phyloP scores from a whole-genome alignment of 352 stramenopile genomes.

The Pythium utonaiense region DNA sequence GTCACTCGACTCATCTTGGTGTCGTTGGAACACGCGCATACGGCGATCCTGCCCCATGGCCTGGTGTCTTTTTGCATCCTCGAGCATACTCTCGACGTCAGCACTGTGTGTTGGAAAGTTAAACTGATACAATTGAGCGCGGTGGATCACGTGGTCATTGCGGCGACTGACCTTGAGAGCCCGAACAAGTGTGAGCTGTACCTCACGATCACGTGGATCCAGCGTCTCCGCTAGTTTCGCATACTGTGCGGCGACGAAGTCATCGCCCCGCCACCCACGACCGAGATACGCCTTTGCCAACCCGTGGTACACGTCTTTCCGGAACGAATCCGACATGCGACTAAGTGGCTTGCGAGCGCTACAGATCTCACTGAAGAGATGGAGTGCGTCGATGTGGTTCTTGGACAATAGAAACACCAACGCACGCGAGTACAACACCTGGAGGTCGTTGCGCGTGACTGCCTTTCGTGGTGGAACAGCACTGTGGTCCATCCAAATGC shows the following conservation, averaged over 20 bases:
- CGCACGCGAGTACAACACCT: conserved; percentile 26
- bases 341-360: conserved; percentile 1
- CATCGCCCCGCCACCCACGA: conserved; percentile 62
- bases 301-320: conserved; percentile 55
- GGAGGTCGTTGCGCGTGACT: conserved; percentile 19
- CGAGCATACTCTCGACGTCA: conserved; percentile 34
- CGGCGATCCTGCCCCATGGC: conserved; percentile 8
- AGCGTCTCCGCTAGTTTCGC: conserved; percentile 67
- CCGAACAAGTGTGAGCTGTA: conserved; percentile 61
- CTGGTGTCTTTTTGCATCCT: neutral
- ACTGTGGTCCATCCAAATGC: conserved; percentile 12
- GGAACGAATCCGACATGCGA: conserved; percentile 30
- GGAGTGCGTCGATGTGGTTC: conserved; percentile 38
- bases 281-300: conserved; percentile 64
- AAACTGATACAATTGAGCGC: conserved; percentile 38
- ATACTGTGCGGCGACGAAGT: conserved; percentile 55
- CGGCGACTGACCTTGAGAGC: conserved; percentile 43
- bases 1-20: neutral
- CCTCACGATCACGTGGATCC: conserved; percentile 34
- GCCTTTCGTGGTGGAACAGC: neutral
- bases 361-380: conserved; percentile 16
- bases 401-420: conserved; percentile 27
- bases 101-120: conserved; percentile 41
- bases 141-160: conserved; percentile 35
- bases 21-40: conserved; percentile 12